phyloP scores from a whole-genome alignment of 2,329 filamentous ascomycete species.

The Botrytis hyacinthi region DNA sequence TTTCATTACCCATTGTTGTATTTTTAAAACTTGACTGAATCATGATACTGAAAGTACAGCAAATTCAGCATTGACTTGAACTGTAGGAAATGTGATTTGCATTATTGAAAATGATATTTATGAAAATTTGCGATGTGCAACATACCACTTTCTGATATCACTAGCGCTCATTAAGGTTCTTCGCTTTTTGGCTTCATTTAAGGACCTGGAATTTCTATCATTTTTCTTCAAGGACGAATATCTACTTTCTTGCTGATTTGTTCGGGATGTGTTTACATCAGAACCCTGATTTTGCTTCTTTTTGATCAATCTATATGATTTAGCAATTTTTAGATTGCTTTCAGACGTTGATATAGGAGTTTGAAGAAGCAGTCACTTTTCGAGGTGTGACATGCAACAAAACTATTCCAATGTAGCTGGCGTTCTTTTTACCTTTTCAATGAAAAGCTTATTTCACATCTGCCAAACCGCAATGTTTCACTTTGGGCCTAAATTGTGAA shows the following conservation, averaged over 20 bases:
- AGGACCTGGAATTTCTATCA: not conserved
- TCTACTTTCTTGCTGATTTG: not conserved
- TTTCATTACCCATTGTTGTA: no score
- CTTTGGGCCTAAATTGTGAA: not conserved
- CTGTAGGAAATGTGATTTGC: not conserved
- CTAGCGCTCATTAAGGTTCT: not conserved
- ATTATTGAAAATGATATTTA: no score
- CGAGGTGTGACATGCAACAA: not conserved
- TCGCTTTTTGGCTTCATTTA: not conserved
- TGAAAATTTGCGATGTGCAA: not conserved
- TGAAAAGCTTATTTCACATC: not conserved
- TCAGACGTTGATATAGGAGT: rapidly evolving
- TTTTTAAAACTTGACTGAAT: not conserved
- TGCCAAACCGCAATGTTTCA: not conserved
- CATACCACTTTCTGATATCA: not conserved
- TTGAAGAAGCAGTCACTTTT: not conserved
- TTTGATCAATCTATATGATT: not conserved
- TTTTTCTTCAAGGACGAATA: not conserved
- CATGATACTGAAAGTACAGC: no score
- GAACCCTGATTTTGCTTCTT: not conserved
- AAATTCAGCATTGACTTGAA: not conserved
- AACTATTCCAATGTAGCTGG: not conserved
- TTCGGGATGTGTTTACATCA: no score
- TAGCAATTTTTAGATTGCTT: not conserved
- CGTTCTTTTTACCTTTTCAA: not conserved